Percentiles rank a stretch among this genome's conserved stretches.
phyloP scores from a whole-genome alignment of 2,329 filamentous ascomycete species.

The Sphaerulina vaccinii region DNA sequence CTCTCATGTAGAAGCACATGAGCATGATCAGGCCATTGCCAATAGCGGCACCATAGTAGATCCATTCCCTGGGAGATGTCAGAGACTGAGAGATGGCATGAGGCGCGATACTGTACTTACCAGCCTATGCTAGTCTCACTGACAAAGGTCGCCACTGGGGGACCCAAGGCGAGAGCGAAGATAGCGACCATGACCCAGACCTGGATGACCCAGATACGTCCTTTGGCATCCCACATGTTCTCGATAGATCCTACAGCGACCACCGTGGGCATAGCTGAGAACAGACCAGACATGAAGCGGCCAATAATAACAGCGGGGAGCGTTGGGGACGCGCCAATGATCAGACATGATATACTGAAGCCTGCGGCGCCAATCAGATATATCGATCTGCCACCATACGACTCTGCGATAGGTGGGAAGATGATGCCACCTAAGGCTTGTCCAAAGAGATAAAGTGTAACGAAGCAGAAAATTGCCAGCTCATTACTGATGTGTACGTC shows the following conservation, averaged over 20 bases:
- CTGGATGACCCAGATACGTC: slow-evolving; percentile 50
- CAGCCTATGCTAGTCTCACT: slow-evolving; percentile 21
- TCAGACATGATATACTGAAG: slow-evolving; percentile 39
- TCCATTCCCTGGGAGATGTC: slow-evolving; percentile 42
- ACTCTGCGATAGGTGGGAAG: slow-evolving; percentile 42
- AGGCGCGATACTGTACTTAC: slow-evolving; percentile 11
- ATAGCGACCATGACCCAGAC: slow-evolving; percentile 47
- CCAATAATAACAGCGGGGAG: slow-evolving; percentile 43
- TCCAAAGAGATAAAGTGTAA: slow-evolving; percentile 20
- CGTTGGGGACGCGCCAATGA: slow-evolving; percentile 42
- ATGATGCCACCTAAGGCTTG: slow-evolving; percentile 42
- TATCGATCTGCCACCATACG: slow-evolving; percentile 39
- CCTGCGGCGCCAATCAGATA: slow-evolving; percentile 38
- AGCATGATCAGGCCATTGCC: slow-evolving; percentile 39
- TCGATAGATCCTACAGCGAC: slow-evolving; percentile 51
- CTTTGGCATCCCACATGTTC: slow-evolving; percentile 42
- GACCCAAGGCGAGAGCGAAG: slow-evolving; percentile 46
- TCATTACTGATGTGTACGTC: slow-evolving; percentile 19
- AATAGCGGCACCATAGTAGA: slow-evolving; percentile 46
- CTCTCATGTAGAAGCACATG: slow-evolving; percentile 41
- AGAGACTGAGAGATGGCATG: background rate
- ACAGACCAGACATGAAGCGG: slow-evolving; percentile 45
- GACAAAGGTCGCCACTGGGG: slow-evolving; percentile 41
- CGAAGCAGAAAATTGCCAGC: slow-evolving; percentile 25
- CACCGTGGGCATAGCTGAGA: slow-evolving; percentile 50